Base-by-base conservation (phyloP, 1,139 yeast species). In the Yamadazyma triangularis region DNA sequence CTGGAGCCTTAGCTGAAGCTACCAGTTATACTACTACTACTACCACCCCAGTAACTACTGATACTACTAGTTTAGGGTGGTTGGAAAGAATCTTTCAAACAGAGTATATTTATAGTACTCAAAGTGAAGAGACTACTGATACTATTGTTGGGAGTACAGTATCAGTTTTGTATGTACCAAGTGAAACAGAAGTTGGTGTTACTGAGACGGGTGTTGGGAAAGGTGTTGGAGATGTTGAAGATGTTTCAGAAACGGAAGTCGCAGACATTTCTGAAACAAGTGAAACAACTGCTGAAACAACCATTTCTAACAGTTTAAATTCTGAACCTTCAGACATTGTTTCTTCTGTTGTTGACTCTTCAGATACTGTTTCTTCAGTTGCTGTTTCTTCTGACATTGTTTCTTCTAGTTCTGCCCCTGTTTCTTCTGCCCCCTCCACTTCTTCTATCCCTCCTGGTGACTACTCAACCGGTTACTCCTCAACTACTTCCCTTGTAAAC, bases 41-140 rank as follows among this genome's bases (percentile, higher is more conserved):
- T 8, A 54, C 59, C 7, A 47, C 55, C 11, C 64, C 68, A 10
- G 48, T 51, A 3, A 48, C 53, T 12, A 58, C 65, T 6, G 44
- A 50, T 13, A 59, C 64, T 24, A 51, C 58, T 13, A 53, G 64
- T 4, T 51, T 52, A 2, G 55, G 51, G 4, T 47, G 42, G 23
- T 41, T 50, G 20, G 68, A 51, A 31, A 48, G 53, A 23, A 45
- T 63, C 24, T 58, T 44, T 27, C 64, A 58, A 29, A 59, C 68
- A 4, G 62, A 45, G 16, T 65, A 64, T 40, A 44, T 64, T 16
- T 66, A 42, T 42, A 62, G 70, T 27, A 42, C 53, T 30, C 34
- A 50, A 10, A 68, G 70, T 7, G 36, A 32, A 8, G 53, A 61
- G 41, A 65, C 71, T 23, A 60, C 71, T 13, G 44, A 51, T 13